A percentile compares a stretch with the other conserved stretches of the same genome.
These are phyloP conservation scores for Starmerella apis DNA, from an alignment of 805 yeast species.

Conservation along the genomic window DNA sequence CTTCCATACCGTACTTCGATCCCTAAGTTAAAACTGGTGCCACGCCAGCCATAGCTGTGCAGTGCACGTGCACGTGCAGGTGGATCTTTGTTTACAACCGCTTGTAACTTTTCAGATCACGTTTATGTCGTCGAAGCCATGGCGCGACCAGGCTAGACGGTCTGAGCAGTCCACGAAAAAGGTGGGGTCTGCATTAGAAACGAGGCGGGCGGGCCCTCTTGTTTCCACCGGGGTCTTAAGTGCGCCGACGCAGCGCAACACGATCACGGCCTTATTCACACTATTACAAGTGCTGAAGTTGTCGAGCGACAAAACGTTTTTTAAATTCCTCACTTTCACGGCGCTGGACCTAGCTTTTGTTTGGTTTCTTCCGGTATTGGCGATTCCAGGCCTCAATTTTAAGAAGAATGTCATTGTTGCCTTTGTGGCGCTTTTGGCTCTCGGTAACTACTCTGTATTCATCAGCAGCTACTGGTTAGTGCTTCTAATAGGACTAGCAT, in stretches of 20 bases:
- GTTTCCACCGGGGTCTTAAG: constrained; percentile 61
- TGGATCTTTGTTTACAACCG: constrained; percentile 1
- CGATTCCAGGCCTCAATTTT: constrained; percentile 65
- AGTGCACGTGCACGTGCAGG: constrained; percentile 1
- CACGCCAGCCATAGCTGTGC: not conserved
- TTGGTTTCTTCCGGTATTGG: constrained; percentile 60
- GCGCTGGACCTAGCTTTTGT: constrained; percentile 57
- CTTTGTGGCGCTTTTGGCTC: constrained; percentile 40
- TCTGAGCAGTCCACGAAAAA: not conserved
- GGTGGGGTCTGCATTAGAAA: not conserved
- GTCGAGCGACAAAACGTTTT: constrained; percentile 48
- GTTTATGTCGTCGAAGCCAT: constrained; percentile 15
- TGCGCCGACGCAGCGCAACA: constrained; percentile 52
- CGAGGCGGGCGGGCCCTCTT: constrained; percentile 25
- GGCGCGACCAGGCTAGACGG: constrained; percentile 9
- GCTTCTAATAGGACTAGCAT: constrained; percentile 15
- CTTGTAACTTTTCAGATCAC: constrained; percentile 1
- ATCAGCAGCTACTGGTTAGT: constrained; percentile 37
- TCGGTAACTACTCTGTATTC: constrained; percentile 36
- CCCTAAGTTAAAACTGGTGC: too few species aligned
- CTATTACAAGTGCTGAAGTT: constrained; percentile 80
- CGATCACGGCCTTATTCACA: constrained; percentile 54
- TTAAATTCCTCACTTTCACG: constrained; percentile 48
- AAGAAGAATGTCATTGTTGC: constrained; percentile 45
- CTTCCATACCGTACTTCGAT: too few species aligned